A percentile compares a stretch with the other conserved stretches of the same genome.
Conservation (phyloP, 441 rosid species). For the Arabidopsis hybrid region DNA sequence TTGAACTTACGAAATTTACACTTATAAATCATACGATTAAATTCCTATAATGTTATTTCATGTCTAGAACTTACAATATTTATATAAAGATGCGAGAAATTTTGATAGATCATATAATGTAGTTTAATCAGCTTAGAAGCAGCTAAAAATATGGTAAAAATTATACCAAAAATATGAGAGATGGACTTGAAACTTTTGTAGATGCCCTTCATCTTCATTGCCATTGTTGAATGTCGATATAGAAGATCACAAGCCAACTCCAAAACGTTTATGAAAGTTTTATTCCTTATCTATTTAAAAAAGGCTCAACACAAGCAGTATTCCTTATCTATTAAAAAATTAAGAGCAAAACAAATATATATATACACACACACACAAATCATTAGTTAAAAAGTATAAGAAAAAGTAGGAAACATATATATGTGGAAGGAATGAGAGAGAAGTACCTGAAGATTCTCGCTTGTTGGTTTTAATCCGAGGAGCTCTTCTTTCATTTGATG, state of each 20-base stretch:
- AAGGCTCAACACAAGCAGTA: conserved; percentile 8
- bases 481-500: conserved; percentile 32
- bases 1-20: not conserved
- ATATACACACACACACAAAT: no score
- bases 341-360: not conserved
- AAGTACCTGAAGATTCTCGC: conserved; percentile 27
- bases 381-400: not conserved
- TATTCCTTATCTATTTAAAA: no score
- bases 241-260: conserved; percentile 29
- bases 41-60: not conserved
- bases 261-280: conserved; percentile 8
- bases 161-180: conserved; percentile 82
- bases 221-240: conserved; percentile 53
- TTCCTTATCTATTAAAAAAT: conserved; percentile 14
- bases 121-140: not conserved
- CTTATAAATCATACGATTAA: not conserved
- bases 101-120: not conserved
- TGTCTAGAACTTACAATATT: not conserved
- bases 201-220: conserved; percentile 84
- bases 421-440: not conserved
- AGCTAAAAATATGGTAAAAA: conserved; percentile 3
- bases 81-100: not conserved
- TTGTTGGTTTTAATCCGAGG: not conserved
- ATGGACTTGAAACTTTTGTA: conserved; percentile 89
- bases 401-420: conserved; percentile 2